Base-by-base conservation (phyloP, 352 stramenopile species). In the Detonula confervacea region DNA sequence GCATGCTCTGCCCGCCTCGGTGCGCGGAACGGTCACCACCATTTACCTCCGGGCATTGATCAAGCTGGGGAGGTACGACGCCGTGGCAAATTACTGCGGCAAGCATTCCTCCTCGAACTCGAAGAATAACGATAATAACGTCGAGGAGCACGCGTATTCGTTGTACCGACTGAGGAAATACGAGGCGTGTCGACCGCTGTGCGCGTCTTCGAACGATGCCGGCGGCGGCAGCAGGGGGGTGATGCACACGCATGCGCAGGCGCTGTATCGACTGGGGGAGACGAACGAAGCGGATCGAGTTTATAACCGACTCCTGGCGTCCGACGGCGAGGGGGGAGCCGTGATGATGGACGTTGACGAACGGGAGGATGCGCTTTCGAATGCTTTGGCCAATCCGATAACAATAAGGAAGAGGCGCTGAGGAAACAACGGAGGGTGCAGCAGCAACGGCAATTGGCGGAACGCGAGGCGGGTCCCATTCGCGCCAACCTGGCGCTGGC, bases 261-360 rank as follows among this genome's bases (percentile, higher is more conserved):
- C 83, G 7, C 60, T 84, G 11, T 90, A 90, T 75, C 75, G 82
- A 60, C 63, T 91, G 30, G 80, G 80, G 49, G 51, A 84, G 63
- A 84, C 76, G 2, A 47, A 73, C 24, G 35, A 66, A n/a, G 80
- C 80, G 0, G 68, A 88, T 52, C 27, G 46, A 8, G 37, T 80
- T 0, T 91, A 90, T 67, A 25, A 22, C 7, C 33, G 47, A 44
- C 33, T 88, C 12, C 29, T 84, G 0, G 6, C 27, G 12, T n/a
- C 25, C 24, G 51, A 46, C 56, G 27, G 20, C 29, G 47, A 83
- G 22, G 51, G 62, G 0, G 64, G 76, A 24, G 33, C 57, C 35
- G 8, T 22, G 3, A 30, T 56, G 7, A 66, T 81, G 42, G 68
- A 84, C 35, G 62, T 54, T 27, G 64, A 82, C 37, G 70, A 89